These are phyloP conservation scores for Aspergillus thermomutatus DNA, from an alignment of 2,329 filamentous ascomycete species.

Conservation along the genomic window DNA sequence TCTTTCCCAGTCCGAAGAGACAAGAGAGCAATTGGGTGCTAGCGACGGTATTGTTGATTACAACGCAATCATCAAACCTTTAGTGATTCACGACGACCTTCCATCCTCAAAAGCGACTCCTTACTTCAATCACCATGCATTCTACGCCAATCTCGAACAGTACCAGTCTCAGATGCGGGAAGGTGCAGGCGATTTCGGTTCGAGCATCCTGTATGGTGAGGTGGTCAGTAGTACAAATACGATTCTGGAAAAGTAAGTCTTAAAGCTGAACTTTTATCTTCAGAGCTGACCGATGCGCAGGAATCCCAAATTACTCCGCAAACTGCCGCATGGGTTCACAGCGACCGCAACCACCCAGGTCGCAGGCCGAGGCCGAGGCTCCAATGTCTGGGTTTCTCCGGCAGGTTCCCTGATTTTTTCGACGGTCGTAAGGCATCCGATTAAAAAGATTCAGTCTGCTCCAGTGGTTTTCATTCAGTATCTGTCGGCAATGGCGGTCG, in stretches of 20 bases:
- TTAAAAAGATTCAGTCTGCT: slow-evolving; percentile 65
- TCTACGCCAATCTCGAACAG: slow-evolving; percentile 66
- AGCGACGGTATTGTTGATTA: slow-evolving; percentile 69
- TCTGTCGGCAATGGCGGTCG: slow-evolving; percentile 80
- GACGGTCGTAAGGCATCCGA: slow-evolving; percentile 78
- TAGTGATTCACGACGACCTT: slow-evolving; percentile 69
- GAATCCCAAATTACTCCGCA: slow-evolving; percentile 73
- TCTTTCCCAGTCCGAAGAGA: slow-evolving; percentile 44
- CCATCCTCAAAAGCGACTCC: slow-evolving; percentile 73
- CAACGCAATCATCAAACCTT: slow-evolving; percentile 66
- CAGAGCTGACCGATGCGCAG: slow-evolving; percentile 38
- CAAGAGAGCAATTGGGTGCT: no score
- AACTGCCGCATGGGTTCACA: slow-evolving; percentile 81
- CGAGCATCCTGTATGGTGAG: slow-evolving; percentile 78
- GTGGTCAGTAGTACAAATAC: slow-evolving; percentile 94
- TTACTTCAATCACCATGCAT: slow-evolving; percentile 79
- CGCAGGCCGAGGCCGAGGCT: slow-evolving; percentile 81
- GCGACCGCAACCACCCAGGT: slow-evolving; percentile 83
- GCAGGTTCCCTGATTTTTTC: slow-evolving; percentile 84
- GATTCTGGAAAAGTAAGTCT: slow-evolving; percentile 73
- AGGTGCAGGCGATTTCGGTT: slow-evolving; percentile 66
- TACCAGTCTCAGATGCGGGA: slow-evolving; percentile 61
- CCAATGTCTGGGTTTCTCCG: slow-evolving; percentile 93
- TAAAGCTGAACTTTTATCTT: neutral
- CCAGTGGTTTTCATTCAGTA: slow-evolving; percentile 95